A percentile compares a stretch with the other conserved stretches of the same genome.
These are phyloP conservation scores for Thuidium tamariscinum DNA, from an alignment of 225 moss, liverwort and hornwort species.

Conservation along the genomic window DNA sequence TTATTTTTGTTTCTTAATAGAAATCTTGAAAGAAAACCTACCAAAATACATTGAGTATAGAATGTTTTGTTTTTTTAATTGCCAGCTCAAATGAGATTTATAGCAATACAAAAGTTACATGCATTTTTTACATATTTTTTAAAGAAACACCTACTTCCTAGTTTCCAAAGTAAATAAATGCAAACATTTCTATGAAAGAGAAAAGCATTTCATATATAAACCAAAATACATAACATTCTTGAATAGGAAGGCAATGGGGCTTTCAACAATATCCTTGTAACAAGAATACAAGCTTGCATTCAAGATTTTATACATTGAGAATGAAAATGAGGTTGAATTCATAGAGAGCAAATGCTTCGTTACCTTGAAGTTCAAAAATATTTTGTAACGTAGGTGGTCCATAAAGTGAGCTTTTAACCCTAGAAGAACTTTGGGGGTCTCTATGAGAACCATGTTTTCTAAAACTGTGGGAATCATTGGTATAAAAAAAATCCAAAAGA, in stretches of 20 bases:
- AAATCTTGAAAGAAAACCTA: neutral
- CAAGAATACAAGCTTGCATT: neutral
- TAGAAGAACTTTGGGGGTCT: too few species aligned
- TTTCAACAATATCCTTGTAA: neutral
- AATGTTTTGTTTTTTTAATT: fast-evolving
- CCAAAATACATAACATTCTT: neutral
- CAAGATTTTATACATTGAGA: neutral
- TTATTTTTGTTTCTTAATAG: neutral
- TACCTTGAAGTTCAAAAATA: neutral
- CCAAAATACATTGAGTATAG: neutral
- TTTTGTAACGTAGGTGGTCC: neutral
- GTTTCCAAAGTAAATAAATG: neutral
- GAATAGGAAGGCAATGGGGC: fast-evolving
- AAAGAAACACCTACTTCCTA: neutral
- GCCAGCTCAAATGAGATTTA: too few species aligned
- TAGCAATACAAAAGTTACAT: neutral
- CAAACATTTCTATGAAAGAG: neutral
- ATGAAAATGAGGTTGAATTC: neutral
- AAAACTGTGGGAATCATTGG: too few species aligned
- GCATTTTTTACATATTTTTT: neutral
- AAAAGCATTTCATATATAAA: too few species aligned
- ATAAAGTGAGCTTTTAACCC: too few species aligned
- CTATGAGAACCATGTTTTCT: too few species aligned
- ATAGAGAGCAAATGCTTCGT: fast-evolving
- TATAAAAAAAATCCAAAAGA: too few species aligned